Evolutionary conservation across 345 rosid genomes (phyloP).

Genomic region (Bruguiera parviflora): DNA sequence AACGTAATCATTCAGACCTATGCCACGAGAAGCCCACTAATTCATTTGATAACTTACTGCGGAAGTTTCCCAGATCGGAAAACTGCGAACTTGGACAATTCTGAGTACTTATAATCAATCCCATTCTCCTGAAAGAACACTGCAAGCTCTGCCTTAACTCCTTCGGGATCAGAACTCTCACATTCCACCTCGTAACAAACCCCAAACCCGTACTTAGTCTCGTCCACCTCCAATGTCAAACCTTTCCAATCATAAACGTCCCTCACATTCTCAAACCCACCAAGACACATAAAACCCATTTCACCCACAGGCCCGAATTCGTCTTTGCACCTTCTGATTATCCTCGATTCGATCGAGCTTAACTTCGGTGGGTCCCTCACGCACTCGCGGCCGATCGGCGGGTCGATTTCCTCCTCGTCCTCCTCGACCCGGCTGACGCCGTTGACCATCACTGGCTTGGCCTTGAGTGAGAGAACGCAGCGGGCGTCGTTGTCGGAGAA

Average conservation of each 20-base stretch:
- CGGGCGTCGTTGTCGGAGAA: constrained; percentile 43
- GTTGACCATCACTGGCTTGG: constrained; percentile 49
- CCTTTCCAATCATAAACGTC: constrained; percentile 64
- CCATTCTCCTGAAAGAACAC: constrained; percentile 54
- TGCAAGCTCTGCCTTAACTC: constrained; percentile 57
- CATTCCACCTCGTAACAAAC: constrained; percentile 75
- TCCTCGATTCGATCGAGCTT: constrained; percentile 43
- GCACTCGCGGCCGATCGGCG: constrained; percentile 35
- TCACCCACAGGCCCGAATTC: constrained; percentile 55
- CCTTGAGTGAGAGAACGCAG: constrained; percentile 63
- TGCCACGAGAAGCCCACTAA: background rate
- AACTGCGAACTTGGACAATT: constrained; percentile 69
- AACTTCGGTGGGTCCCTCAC: constrained; percentile 47
- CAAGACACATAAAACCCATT: constrained; percentile 60
- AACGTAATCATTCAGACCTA: background rate
- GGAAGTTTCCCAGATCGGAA: constrained; percentile 75
- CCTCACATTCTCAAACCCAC: constrained; percentile 80
- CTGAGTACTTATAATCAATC: constrained; percentile 51
- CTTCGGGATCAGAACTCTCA: constrained; percentile 69
- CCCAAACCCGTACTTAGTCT: constrained; percentile 70
- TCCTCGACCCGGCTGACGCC: constrained; percentile 89
- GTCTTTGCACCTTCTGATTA: constrained; percentile 57
- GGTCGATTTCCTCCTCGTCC: constrained; percentile 76
- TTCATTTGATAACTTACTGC: constrained; percentile 24
- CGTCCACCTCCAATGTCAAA: constrained; percentile 77